A percentile compares a stretch with the other conserved stretches of the same genome.
phyloP scores from a whole-genome alignment of 495 filamentous ascomycete genomes.

The Neurospora sp. region DNA sequence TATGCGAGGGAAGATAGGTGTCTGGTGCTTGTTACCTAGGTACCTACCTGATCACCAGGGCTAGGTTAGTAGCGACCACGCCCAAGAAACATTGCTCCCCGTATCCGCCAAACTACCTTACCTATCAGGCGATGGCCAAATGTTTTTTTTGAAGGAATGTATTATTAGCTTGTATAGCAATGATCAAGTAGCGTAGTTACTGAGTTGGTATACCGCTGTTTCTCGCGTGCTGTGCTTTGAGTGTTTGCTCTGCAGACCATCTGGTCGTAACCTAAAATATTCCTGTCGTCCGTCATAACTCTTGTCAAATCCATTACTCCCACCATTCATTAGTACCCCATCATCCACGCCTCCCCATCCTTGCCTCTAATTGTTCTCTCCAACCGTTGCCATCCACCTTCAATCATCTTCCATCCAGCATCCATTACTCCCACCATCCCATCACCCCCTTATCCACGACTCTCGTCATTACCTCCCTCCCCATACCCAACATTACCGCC shows the following conservation, averaged over 20 bases:
- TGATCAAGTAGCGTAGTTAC: background rate
- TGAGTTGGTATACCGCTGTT: background rate
- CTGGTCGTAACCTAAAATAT: background rate
- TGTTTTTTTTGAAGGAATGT: background rate
- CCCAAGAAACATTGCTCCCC: no score
- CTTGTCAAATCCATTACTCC: background rate
- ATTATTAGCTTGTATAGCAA: background rate
- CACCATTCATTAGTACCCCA: background rate
- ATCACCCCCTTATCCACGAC: background rate
- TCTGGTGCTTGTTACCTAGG: background rate
- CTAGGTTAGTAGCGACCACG: no score
- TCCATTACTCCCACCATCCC: background rate
- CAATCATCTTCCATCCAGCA: background rate
- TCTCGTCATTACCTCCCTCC: background rate
- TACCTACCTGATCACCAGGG: background rate
- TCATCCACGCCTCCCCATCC: background rate
- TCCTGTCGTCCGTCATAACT: background rate
- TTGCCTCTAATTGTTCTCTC: background rate
- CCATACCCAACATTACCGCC: background rate
- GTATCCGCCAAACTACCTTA: no score
- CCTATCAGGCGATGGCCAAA: no score
- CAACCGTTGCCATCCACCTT: background rate
- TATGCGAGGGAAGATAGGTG: background rate
- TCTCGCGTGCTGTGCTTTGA: background rate
- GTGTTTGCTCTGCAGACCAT: background rate